Evolutionary conservation across 2,329 filamentous ascomycete genomes (phyloP), one percentile per base, ranked within the genome.

Genomic region (Aphanoascus verrucosus): DNA sequence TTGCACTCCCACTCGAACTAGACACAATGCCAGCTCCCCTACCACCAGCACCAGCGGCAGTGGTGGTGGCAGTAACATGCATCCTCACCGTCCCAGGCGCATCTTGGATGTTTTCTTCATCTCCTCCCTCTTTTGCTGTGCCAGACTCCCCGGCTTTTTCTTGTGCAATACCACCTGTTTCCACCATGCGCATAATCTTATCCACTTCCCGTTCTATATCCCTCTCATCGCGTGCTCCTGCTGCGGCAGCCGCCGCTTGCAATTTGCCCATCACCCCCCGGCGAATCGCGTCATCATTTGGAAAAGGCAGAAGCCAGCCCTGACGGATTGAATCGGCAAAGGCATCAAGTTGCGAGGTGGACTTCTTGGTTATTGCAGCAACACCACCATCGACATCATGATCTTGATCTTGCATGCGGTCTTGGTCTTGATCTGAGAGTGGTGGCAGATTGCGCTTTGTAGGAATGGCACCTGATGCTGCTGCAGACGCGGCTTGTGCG

Each of bases 131-230:
- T 28, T 28, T 7, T 28, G 23, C 23, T 28, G 23, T 7, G 23
- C 23, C 23, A 3, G 23, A 28, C 23, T 28, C 7, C 23, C 23
- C 23, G 23, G 23, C 23, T 28, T 4, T 28, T 28, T 67, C 62
- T 47, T 66, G 68, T 73, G 76, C 1, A 61, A 68, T 64, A 68
- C 74, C 56, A 68, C 69, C 61, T 64, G 77, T 57, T 66, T 75
- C 78, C 49, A 84, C 44, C 67, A 83, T 28, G 76, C 84, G 11
- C 12, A 74, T 65, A 56, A 73, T 50, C 42, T 67, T 63, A 40
- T 72, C 69, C 11, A 73, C 67, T 56, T 74, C 71, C 45, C 62
- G 63, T 61, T 81, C 66, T 71, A 83, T 54, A 72, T 88, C 63
- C 70, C 75, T 55, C 14, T 47, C 51, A 15, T 47, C 51, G 15